phyloP scores from a whole-genome alignment of 441 rosid genomes.

The Mallotus repandus region DNA sequence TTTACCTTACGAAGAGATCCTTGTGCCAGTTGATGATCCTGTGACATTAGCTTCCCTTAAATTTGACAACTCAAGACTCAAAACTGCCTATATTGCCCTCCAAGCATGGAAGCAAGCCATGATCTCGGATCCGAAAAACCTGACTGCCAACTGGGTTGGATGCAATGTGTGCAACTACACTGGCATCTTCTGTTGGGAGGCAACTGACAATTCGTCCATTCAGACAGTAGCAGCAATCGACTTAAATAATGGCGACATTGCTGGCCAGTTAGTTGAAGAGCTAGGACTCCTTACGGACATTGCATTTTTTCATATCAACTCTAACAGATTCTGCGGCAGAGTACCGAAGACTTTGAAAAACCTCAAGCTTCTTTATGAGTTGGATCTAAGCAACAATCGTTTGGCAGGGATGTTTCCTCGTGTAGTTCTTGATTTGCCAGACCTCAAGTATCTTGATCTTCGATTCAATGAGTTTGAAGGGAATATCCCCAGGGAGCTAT shows the following conservation, averaged over 20 bases:
- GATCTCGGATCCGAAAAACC: conserved; percentile 71
- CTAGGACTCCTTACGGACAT: conserved; percentile 75
- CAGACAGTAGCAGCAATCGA: conserved; percentile 80
- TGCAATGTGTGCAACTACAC: conserved; percentile 72
- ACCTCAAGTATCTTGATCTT: conserved; percentile 78
- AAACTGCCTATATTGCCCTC: conserved; percentile 72
- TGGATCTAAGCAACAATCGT: conserved; percentile 89
- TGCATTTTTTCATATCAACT: conserved; percentile 75
- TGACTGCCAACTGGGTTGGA: conserved; percentile 70
- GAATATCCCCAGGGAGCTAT: conserved; percentile 61
- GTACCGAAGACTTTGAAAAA: conserved; percentile 53
- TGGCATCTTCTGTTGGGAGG: conserved; percentile 54
- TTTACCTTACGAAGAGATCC: conserved; percentile 58
- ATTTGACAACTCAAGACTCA: conserved; percentile 60
- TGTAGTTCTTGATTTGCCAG: conserved; percentile 58
- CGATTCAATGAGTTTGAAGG: conserved; percentile 95
- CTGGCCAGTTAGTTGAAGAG: conserved; percentile 77
- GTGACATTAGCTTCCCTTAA: conserved; percentile 33
- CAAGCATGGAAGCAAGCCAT: conserved; percentile 90
- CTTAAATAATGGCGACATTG: conserved; percentile 86
- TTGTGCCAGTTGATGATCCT: conserved; percentile 51
- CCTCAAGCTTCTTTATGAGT: conserved; percentile 67
- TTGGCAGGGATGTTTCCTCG: conserved; percentile 79
- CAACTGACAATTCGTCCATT: conserved; percentile 56
- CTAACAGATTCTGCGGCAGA: conserved; percentile 83